phyloP scores from a whole-genome alignment of 352 stramenopile genomes.

The Globisporangium splendens region DNA sequence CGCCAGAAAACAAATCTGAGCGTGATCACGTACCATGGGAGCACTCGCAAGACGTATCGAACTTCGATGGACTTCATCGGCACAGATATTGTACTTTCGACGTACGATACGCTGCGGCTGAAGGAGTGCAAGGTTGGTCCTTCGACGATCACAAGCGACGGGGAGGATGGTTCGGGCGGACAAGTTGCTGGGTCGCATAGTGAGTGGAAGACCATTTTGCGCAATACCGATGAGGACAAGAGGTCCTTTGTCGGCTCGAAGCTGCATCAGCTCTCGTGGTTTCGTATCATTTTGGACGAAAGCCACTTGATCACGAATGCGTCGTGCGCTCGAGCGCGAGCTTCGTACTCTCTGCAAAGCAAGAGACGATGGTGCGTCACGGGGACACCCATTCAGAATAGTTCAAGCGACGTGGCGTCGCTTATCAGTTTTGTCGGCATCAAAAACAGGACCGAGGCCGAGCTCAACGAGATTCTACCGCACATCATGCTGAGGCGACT shows the following conservation, averaged over 20 bases:
- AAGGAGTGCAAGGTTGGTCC: constrained; percentile 61
- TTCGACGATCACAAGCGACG: constrained; percentile 17
- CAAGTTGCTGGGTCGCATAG: neutral
- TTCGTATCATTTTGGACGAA: constrained; percentile 87
- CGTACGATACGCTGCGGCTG: constrained; percentile 73
- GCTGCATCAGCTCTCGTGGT: constrained; percentile 77
- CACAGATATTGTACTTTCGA: constrained; percentile 73
- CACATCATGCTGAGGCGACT: constrained; percentile 82
- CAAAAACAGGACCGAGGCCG: constrained; percentile 47
- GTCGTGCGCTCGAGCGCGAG: constrained; percentile 56
- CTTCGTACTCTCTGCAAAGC: constrained; percentile 62
- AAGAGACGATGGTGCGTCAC: constrained; percentile 86
- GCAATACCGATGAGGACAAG: constrained; percentile 8
- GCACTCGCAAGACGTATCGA: constrained; percentile 54
- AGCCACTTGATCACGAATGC: constrained; percentile 88
- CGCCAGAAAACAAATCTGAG: constrained; percentile 73
- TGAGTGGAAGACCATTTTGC: constrained; percentile 12
- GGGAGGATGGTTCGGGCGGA: constrained; percentile 12
- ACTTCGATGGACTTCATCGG: constrained; percentile 75
- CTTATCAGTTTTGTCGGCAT: constrained; percentile 86
- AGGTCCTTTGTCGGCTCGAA: constrained; percentile 45
- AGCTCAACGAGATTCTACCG: constrained; percentile 73
- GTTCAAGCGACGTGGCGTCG: constrained; percentile 78
- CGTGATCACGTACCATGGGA: constrained; percentile 73
- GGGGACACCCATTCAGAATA: constrained; percentile 89